phyloP scores from a whole-genome alignment of 1,284 basidiomycete species.

The Marasmius tenuissimus region DNA sequence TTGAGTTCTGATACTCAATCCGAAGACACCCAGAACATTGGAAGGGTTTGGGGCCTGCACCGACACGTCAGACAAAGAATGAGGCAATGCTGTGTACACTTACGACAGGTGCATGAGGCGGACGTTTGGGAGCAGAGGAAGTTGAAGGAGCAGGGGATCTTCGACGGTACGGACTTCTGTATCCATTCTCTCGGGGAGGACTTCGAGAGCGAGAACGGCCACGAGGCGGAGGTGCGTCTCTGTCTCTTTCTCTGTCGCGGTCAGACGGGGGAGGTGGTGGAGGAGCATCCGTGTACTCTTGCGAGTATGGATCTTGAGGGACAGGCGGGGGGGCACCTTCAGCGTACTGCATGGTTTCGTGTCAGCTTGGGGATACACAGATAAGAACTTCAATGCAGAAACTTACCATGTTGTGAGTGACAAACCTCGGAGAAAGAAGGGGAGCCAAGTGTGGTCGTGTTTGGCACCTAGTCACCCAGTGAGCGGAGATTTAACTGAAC shows the following conservation, averaged over 20 bases:
- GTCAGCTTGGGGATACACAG: not conserved
- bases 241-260: conserved; percentile 34
- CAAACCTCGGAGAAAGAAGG: not conserved
- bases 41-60: conserved; percentile 82
- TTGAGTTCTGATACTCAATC: conserved; percentile 90
- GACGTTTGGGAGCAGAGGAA: conserved; percentile 52
- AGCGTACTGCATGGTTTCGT: conserved; percentile 49
- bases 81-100: conserved; percentile 29
- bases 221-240: conserved; percentile 35
- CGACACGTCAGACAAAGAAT: conserved; percentile 35
- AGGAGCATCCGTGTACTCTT: conserved; percentile 65
- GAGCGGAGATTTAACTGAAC: not conserved
- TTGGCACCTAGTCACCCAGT: not conserved
- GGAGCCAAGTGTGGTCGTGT: not conserved
- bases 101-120: conserved; percentile 73
- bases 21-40: conserved; percentile 93
- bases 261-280: conserved; percentile 35
- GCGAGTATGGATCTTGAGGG: conserved; percentile 77
- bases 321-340: conserved; percentile 45
- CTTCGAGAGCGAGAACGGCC: conserved; percentile 76
- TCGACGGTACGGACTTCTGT: conserved; percentile 52
- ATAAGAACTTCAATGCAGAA: not conserved
- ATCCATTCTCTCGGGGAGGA: conserved; percentile 50
- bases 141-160: conserved; percentile 43
- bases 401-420: not conserved